phyloP scores from a whole-genome alignment of 108 stramenopile genomes.

The Nitzschia sp. region DNA sequence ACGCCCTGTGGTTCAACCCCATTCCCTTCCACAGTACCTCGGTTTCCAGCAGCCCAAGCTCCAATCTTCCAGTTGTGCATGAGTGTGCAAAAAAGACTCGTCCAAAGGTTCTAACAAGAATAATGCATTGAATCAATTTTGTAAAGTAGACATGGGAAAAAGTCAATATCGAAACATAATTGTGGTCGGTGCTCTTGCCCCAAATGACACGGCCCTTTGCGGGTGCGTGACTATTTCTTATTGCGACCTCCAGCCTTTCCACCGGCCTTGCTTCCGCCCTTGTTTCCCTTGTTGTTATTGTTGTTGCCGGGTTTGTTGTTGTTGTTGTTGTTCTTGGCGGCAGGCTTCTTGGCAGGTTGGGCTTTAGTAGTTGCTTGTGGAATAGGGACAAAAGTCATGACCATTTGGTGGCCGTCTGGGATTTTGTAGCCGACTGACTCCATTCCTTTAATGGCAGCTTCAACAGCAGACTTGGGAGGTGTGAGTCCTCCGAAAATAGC shows the following conservation, averaged over 20 bases:
- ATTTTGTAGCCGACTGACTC: slow-evolving; percentile 60
- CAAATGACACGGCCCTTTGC: no score
- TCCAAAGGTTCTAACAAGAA: not conserved
- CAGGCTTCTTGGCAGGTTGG: not conserved
- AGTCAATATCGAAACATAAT: not conserved
- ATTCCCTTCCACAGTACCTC: no score
- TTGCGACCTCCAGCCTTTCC: slow-evolving; percentile 11
- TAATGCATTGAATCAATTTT: not conserved
- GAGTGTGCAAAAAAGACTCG: no score
- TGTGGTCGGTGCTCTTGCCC: no score
- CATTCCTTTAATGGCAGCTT: slow-evolving; percentile 73
- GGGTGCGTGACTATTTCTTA: not conserved
- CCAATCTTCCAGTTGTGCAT: no score
- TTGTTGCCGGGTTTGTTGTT: slow-evolving; percentile 3
- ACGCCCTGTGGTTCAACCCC: no score
- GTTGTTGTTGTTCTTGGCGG: slow-evolving; percentile 1
- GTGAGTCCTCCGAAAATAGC: slow-evolving; percentile 22
- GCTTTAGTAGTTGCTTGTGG: not conserved
- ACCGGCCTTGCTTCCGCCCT: not conserved
- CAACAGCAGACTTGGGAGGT: slow-evolving; percentile 58
- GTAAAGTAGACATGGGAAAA: not conserved
- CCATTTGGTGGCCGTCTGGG: slow-evolving; percentile 75
- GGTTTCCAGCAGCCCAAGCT: no score
- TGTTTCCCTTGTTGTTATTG: slow-evolving; percentile 8
- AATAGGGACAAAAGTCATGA: slow-evolving; percentile 71